These are phyloP conservation scores for Helotiales sp. DNA, from an alignment of 2,329 filamentous ascomycete genomes.

Conservation along the genomic window DNA sequence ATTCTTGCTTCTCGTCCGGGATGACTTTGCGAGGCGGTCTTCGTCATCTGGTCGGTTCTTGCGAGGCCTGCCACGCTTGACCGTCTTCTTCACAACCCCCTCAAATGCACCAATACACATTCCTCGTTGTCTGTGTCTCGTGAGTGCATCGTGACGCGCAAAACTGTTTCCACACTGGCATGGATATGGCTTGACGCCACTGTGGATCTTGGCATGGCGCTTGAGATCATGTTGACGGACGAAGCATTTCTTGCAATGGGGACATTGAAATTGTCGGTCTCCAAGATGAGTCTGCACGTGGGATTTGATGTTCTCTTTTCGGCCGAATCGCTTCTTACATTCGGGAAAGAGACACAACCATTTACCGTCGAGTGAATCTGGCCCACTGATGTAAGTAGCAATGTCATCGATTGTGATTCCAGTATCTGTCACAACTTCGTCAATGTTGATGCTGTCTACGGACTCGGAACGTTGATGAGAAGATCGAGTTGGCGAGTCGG, in stretches of 20 bases:
- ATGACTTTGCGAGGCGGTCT: conserved; percentile 56
- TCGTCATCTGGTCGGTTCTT: conserved; percentile 57
- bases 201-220: conserved; percentile 96
- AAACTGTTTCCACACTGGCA: conserved; percentile 95
- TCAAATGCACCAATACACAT: conserved; percentile 97
- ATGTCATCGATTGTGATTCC: conserved; percentile 88
- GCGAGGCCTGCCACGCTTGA: conserved; percentile 65
- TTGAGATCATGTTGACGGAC: conserved; percentile 97
- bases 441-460: conserved; percentile 59
- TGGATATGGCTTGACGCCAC: conserved; percentile 90
- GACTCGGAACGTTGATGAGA: conserved; percentile 60
- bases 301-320: conserved; percentile 98
- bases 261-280: conserved; percentile 92
- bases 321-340: conserved; percentile 89
- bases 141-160: conserved; percentile 91
- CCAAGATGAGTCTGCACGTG: conserved; percentile 98
- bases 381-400: conserved; percentile 69
- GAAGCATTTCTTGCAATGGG: conserved; percentile 91
- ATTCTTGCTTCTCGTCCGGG: conserved; percentile 56
- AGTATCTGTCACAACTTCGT: conserved; percentile 70
- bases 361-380: conserved; percentile 72
- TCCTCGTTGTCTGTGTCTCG: conserved; percentile 88
- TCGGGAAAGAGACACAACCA: conserved; percentile 76
- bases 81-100: conserved; percentile 67
- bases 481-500: conserved; percentile 25